Evolutionary conservation across 768 basidiomycete genomes (phyloP), one percentile per base, ranked within the genome.

Genomic region (Stropharia rugosoannulata): DNA sequence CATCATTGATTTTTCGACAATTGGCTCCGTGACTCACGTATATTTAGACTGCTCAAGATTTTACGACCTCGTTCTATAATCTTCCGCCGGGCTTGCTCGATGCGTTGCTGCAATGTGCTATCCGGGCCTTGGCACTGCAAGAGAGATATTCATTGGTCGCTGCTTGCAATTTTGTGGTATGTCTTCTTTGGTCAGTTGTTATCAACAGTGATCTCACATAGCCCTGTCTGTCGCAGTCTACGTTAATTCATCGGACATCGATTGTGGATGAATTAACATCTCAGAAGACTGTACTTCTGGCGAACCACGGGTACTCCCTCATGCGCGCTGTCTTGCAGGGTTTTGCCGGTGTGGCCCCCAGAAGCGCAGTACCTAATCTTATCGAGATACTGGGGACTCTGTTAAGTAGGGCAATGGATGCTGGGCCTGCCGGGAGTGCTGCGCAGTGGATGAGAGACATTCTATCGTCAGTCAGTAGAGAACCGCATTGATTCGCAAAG

Each of bases 91-190:
- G 82, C 13, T 74, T 83, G 4, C 77, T 92, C 37, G 81, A 89
- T 64, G 81, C 83, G 0, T 71, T 93, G 53, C 78, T 94, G 69
- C 81, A 84, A 46, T 88, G 89, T 56, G 82, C 89, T 2, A 78
- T 87, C 25, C 75, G 76, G 35, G 82, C 88, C 4, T 70, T 95
- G 15, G 72, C 83, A 2, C 68, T 93, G 18, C 90, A 92, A 68
- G 93, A 95, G 64, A 79, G 92, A 37, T 95, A 94, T 68, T 91
- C 91, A 0, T 75, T 96, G 8, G 89, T 90, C 1, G 80, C 89
- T 1, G 89, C 91, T 3, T 87, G 86, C 61, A 87, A 81, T 43
- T 97, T 95, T 67, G 70, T 96, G 59, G 95, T 95, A 60, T 44
- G 87, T 77, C 12, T 39, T 36, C 38, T 15, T 36, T 27, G 55